Conservation (phyloP, 2,329 filamentous ascomycete genomes). For the Ambrosiella xylebori region DNA sequence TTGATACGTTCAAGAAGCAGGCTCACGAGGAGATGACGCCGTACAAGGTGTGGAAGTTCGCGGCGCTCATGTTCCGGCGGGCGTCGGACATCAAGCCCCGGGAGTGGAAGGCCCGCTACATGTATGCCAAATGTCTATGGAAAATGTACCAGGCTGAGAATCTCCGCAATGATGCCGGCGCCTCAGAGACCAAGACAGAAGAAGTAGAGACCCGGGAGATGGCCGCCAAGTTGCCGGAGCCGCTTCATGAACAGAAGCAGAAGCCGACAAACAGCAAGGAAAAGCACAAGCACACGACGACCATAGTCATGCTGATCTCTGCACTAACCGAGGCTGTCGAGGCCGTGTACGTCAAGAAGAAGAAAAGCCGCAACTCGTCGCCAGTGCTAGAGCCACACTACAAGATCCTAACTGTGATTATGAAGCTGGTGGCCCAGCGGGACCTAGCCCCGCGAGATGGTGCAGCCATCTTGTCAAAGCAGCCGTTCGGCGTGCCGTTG, state of each 20-base stretch:
- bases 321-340: constrained; percentile 34
- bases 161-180: background rate
- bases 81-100: constrained; percentile 36
- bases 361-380: constrained; percentile 41
- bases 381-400: constrained; percentile 84
- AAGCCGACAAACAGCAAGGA: too few relatives aligned
- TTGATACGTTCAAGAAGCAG: constrained; percentile 33
- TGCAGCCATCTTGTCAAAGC: constrained; percentile 35
- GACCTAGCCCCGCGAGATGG: constrained; percentile 32
- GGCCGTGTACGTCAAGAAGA: constrained; percentile 33
- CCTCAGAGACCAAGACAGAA: background rate
- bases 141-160: constrained; percentile 41
- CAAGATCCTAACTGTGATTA: constrained; percentile 65
- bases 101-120: constrained; percentile 45
- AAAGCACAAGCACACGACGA: constrained; percentile 16
- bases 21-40: constrained; percentile 39
- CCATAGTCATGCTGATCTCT: constrained; percentile 26
- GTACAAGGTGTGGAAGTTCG: constrained; percentile 45
- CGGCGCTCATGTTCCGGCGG: constrained; percentile 37
- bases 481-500: constrained; percentile 30
- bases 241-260: constrained; percentile 11
- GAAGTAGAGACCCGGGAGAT: background rate
- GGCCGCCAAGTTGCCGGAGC: background rate
- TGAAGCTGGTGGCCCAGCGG: constrained; percentile 55
- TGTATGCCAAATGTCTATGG: constrained; percentile 46